Percentiles rank a stretch among this genome's conserved stretches.
phyloP scores from a whole-genome alignment of 1,284 basidiomycete genomes.

The Tremellales sp. region DNA sequence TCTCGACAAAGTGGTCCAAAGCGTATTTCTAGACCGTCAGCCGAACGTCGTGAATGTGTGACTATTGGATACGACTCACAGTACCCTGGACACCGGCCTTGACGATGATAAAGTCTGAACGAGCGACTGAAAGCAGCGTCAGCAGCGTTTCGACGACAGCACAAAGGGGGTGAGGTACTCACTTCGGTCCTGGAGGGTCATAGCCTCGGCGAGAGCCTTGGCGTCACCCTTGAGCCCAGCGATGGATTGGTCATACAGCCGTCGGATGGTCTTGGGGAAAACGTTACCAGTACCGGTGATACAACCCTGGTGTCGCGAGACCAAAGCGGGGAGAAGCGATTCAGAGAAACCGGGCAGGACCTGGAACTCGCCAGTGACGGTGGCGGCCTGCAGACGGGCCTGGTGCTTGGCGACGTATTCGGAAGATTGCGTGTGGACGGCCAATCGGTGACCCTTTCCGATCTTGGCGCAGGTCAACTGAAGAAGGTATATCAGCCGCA shows the following conservation, averaged over 20 bases:
- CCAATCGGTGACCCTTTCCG: conserved; percentile 74
- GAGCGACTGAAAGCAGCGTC: conserved; percentile 51
- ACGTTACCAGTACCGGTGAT: conserved; percentile 75
- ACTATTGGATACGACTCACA: conserved; percentile 11
- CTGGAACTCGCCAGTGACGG: conserved; percentile 37
- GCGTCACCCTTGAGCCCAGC: conserved; percentile 50
- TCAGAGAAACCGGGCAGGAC: conserved; percentile 49
- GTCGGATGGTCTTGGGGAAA: conserved; percentile 66
- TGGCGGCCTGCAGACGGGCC: conserved; percentile 20
- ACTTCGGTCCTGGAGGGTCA: conserved; percentile 60
- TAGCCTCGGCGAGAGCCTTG: conserved; percentile 62
- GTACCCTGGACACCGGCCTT: conserved; percentile 57
- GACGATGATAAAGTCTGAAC: conserved; percentile 67
- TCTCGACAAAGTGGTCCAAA: conserved; percentile 64
- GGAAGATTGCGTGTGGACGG: conserved; percentile 51
- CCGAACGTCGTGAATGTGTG: background rate
- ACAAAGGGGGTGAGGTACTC: background rate
- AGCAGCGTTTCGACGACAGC: background rate
- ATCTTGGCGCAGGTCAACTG: conserved; percentile 75
- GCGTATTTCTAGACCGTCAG: conserved; percentile 55
- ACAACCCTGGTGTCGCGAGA: conserved; percentile 60
- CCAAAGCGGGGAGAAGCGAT: conserved; percentile 53
- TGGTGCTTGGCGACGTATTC: conserved; percentile 35
- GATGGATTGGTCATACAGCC: conserved; percentile 56
- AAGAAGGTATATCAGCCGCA: no score